Base-by-base conservation (phyloP, 1,284 basidiomycete species). In the Fereydounia khargensis region DNA sequence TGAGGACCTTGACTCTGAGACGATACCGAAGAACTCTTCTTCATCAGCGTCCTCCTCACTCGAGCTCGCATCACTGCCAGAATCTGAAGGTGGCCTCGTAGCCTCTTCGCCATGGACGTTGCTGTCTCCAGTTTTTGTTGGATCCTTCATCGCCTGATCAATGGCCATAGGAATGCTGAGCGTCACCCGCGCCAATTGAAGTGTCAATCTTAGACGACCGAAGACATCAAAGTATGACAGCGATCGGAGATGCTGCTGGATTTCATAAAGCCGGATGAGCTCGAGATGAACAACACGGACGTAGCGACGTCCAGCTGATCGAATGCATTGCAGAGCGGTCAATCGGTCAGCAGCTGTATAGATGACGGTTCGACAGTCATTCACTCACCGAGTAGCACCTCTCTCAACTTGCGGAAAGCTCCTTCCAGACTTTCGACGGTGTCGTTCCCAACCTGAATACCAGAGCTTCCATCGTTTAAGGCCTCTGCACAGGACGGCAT, bases 161-260 rank as follows among this genome's bases (percentile, higher is more conserved):
- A 91, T 80, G 0, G 82, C 85, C 56, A 89, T 81, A 3, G 88
- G 88, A 7, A 89, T 82, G 42, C 81, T 82, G 46, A 91, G 81
- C 11, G 87, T 86, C 63, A 89, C 85, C n/a, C 88, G 81, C 2
- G 85, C 86, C 38, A 91, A 81, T 59, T 86, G 85, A 24, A 89
- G 82, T 13, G 86, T 86, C 20, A 90, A 79, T 5, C 86, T 81
- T 1, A 85, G 84, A 11, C 88, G 84, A n/a, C 86, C 85, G 35
- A 84, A 79, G 50, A 91, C 78, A 73, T 89, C 86, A 60, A 89
- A 83, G 69, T 88, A 89, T 8, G 86, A 68, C 27, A 90, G 81
- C 46, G 83, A 81, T 16, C 85, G 82, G 53, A 91, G 84, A 4
- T 83, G 82, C 58, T 85, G 83, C 65, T 89, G 87, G 11, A 89